phyloP scores from a whole-genome alignment of 1,284 basidiomycete species.

The Microbotryum saponariae region DNA sequence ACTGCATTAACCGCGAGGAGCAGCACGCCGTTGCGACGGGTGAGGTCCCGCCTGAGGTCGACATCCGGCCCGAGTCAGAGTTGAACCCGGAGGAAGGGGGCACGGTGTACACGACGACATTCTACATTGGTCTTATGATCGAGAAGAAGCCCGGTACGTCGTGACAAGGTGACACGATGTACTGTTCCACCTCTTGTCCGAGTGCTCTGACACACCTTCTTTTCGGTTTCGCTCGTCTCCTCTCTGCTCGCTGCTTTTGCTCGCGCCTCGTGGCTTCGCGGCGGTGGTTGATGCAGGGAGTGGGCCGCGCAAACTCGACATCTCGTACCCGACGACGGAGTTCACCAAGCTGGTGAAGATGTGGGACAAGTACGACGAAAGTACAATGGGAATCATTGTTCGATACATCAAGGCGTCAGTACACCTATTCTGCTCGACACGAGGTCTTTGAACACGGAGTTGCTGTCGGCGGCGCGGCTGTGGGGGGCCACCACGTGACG shows the following conservation, averaged over 20 bases:
- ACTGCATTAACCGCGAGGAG: slow-evolving; percentile 69
- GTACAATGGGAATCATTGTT: slow-evolving; percentile 88
- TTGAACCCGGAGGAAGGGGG: slow-evolving; percentile 67
- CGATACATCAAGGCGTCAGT: slow-evolving; percentile 84
- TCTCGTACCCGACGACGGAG: slow-evolving; percentile 92
- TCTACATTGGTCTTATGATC: slow-evolving; percentile 91
- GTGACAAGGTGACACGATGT: no score
- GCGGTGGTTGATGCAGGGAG: slow-evolving; percentile 29
- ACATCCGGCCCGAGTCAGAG: slow-evolving; percentile 69
- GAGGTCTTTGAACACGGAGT: no score
- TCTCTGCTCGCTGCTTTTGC: not conserved
- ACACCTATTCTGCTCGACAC: not conserved
- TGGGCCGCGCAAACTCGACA: slow-evolving; percentile 61
- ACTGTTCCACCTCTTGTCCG: no score
- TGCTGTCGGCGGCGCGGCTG: no score
- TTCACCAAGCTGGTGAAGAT: slow-evolving; percentile 91
- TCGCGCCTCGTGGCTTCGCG: no score
- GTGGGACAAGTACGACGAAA: slow-evolving; percentile 93
- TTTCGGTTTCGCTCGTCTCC: slow-evolving; percentile 5
- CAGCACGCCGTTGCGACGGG: slow-evolving; percentile 83
- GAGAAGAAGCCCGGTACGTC: slow-evolving; percentile 78
- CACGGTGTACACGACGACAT: slow-evolving; percentile 82
- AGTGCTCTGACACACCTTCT: no score
- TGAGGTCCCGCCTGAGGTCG: slow-evolving; percentile 64
- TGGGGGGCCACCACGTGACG: no score